phyloP scores from a whole-genome alignment of 208 protist species.

The Wallacemonas collosoma region DNA sequence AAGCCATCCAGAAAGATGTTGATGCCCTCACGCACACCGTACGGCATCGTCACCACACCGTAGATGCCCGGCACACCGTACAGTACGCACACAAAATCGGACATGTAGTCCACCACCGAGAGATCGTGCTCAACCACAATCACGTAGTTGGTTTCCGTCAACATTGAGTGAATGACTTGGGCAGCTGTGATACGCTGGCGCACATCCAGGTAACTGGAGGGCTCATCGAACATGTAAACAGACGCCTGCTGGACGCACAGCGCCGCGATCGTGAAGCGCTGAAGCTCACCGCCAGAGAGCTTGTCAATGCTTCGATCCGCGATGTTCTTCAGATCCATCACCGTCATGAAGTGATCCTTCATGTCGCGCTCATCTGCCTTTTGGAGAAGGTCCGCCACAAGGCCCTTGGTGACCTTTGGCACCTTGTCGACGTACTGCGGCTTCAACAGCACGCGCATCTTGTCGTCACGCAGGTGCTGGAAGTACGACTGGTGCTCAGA shows the following conservation, averaged over 20 bases:
- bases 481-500: conserved; percentile 99
- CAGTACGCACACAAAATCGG: conserved; percentile 99
- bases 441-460: conserved; percentile 98
- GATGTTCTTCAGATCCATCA: conserved; percentile 94
- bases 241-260: conserved; percentile 89
- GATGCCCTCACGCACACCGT: conserved; percentile 99
- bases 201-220: conserved; percentile 99
- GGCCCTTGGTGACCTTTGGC: conserved; percentile 96
- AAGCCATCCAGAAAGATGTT: conserved; percentile 99
- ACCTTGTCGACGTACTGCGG: conserved; percentile 99
- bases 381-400: conserved; percentile 92
- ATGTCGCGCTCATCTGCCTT: conserved; percentile 90
- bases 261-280: conserved; percentile 99
- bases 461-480: conserved; percentile 97
- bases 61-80: conserved; percentile 99
- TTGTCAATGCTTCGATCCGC: conserved; percentile 94
- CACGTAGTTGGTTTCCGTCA: conserved; percentile 95
- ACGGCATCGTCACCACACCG: conserved; percentile 99
- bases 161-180: conserved; percentile 95
- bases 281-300: conserved; percentile 99
- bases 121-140: conserved; percentile 99
- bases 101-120: conserved; percentile 99
- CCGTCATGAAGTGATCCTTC: conserved; percentile 81
- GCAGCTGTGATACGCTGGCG: conserved; percentile 99
- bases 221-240: conserved; percentile 99